Conservation (phyloP, 192 early-diverging fungal genomes). For the Powellomyces hirtus region DNA sequence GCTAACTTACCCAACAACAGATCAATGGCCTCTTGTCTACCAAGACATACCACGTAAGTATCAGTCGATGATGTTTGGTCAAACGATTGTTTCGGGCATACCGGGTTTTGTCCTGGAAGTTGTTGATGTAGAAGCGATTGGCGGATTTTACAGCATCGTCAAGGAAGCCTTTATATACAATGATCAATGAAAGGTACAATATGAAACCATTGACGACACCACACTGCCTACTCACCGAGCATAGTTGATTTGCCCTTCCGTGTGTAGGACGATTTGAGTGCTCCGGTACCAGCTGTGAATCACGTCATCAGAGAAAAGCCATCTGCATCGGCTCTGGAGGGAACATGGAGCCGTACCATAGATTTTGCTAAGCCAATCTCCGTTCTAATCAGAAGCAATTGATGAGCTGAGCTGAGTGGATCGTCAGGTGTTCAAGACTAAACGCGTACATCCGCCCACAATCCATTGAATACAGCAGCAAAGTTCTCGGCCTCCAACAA, state of each 20-base stretch:
- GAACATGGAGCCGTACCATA: too few relatives aligned
- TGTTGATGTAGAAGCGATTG: conserved; percentile 92
- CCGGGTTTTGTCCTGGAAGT: conserved; percentile 85
- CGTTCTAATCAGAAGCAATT: conserved; percentile 72
- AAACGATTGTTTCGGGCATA: too few relatives aligned
- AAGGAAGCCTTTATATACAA: conserved; percentile 72
- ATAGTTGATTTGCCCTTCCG: conserved; percentile 86
- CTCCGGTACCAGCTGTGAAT: conserved; percentile 87
- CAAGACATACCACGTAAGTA: background rate
- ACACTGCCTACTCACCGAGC: conserved; percentile 47
- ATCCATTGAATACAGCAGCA: conserved; percentile 32
- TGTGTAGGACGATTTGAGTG: conserved; percentile 86
- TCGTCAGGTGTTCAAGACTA: too few relatives aligned
- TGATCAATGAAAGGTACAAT: background rate
- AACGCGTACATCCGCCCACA: conserved; percentile 51
- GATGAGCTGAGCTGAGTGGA: too few relatives aligned
- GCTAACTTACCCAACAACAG: conserved; percentile 65
- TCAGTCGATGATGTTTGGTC: too few relatives aligned
- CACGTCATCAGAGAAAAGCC: too few relatives aligned
- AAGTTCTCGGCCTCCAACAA: conserved; percentile 34
- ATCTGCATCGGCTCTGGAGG: too few relatives aligned
- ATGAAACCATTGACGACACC: background rate
- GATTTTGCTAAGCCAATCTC: conserved; percentile 84
- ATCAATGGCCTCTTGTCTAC: conserved; percentile 85
- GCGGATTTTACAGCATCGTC: conserved; percentile 92